These are phyloP conservation scores for Trichophyton benhamiae DNA, from an alignment of 2,329 filamentous ascomycete species.

Conservation along the genomic window DNA sequence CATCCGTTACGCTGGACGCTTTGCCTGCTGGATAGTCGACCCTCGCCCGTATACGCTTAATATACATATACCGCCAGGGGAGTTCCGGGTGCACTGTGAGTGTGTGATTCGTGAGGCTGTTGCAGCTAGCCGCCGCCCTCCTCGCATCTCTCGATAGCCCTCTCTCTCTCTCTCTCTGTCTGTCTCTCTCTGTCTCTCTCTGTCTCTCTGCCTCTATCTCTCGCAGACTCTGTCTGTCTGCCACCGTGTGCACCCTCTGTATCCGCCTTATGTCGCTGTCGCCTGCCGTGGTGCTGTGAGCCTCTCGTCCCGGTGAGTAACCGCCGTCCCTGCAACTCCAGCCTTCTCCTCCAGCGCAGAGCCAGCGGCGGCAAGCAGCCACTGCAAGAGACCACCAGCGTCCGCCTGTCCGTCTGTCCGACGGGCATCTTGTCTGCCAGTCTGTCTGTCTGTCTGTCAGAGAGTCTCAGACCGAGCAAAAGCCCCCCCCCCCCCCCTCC, in stretches of 20 bases:
- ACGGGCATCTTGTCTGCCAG: neutral
- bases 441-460: neutral
- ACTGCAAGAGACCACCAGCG: neutral
- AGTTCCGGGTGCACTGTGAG: too few relatives aligned
- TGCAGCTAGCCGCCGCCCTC: slow-evolving; percentile 2
- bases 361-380: neutral
- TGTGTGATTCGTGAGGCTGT: slow-evolving; percentile 3
- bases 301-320: neutral
- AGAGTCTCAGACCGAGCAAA: neutral
- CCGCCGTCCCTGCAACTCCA: neutral
- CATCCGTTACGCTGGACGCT: neutral
- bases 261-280: neutral
- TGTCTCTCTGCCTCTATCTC: too few relatives aligned
- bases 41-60: neutral
- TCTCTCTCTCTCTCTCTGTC: too few relatives aligned
- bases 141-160: too few relatives aligned
- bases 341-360: neutral
- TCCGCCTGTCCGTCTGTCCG: neutral
- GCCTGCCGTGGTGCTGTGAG: neutral
- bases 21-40: neutral
- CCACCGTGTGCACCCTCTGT: neutral
- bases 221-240: too few relatives aligned
- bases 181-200: neutral
- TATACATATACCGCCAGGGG: neutral
- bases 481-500: too few relatives aligned